Conservation (phyloP, 208 protist genomes). For the Spongospora subterranea region DNA sequence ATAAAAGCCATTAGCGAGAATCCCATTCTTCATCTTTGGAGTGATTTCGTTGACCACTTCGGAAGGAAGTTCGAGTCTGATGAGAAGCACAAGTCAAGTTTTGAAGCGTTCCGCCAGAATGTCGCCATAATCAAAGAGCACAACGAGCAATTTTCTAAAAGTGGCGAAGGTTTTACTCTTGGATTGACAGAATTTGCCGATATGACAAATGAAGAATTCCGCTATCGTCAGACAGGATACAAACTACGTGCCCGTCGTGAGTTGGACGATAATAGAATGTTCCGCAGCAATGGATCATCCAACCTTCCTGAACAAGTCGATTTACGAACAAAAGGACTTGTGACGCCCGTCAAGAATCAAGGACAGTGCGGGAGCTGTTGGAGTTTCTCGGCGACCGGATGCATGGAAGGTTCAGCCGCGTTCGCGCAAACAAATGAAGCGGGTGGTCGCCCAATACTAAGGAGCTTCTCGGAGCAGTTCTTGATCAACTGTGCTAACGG, state of each 20-base stretch:
- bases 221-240: not conserved
- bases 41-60: not conserved
- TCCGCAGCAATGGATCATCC: not conserved
- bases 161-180: not conserved
- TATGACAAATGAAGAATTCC: not conserved
- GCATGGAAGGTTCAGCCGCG: constrained; percentile 61
- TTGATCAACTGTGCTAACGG: constrained; percentile 86
- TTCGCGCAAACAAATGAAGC: constrained; percentile 52
- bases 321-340: constrained; percentile 70
- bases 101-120: not conserved
- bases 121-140: not conserved
- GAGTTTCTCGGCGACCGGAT: constrained; percentile 71
- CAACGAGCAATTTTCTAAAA: not conserved
- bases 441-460: constrained; percentile 24
- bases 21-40: too few relatives aligned
- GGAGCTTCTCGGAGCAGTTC: constrained; percentile 88
- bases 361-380: constrained; percentile 77
- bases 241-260: not conserved
- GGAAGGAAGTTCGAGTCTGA: not conserved
- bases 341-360: constrained; percentile 75
- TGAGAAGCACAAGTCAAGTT: not conserved
- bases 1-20: too few relatives aligned
- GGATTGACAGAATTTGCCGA: not conserved
- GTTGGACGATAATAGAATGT: not conserved
- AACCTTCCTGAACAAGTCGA: constrained; percentile 69